A percentile compares a stretch with the other conserved stretches of the same genome.
Evolutionary conservation across 2,329 filamentous ascomycete species (phyloP).

Genomic region (Helicocarpus griseus): DNA sequence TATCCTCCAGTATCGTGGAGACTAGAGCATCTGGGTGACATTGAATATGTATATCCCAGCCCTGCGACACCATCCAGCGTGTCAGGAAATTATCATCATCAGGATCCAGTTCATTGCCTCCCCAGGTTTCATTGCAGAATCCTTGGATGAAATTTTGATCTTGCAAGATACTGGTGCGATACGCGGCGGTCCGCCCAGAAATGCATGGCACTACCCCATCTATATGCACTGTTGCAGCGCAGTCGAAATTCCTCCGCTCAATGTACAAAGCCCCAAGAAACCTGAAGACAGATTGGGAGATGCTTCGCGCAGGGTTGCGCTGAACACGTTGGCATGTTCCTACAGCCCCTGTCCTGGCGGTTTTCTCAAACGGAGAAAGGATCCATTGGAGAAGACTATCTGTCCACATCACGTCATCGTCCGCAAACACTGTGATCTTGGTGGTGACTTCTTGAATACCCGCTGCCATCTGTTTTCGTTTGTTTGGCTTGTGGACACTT

Average conservation of each 20-base stretch:
- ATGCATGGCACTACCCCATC: constrained; percentile 84
- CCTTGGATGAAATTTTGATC: constrained; percentile 68
- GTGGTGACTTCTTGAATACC: constrained; percentile 70
- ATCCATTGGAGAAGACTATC: constrained; percentile 75
- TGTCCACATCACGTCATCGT: constrained; percentile 83
- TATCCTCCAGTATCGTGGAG: constrained; percentile 75
- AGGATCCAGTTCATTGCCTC: constrained; percentile 64
- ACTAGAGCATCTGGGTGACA: constrained; percentile 75
- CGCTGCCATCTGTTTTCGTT: constrained; percentile 78
- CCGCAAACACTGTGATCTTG: constrained; percentile 71
- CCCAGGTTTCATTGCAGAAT: constrained; percentile 69
- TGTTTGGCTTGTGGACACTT: constrained; percentile 69
- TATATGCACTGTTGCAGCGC: constrained; percentile 78
- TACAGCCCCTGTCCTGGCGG: constrained; percentile 64
- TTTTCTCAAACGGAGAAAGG: constrained; percentile 78
- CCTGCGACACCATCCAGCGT: constrained; percentile 72
- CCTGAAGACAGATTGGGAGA: constrained; percentile 55
- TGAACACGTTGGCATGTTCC: constrained; percentile 74
- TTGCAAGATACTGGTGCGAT: constrained; percentile 69
- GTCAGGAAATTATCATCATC: constrained; percentile 94
- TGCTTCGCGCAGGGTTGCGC: constrained; percentile 47
- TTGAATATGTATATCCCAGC: constrained; percentile 81
- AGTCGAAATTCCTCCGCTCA: constrained; percentile 82
- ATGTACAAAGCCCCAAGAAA: constrained; percentile 80
- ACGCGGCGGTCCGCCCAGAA: constrained; percentile 76